A percentile compares a stretch with the other conserved stretches of the same genome.
Conservation (phyloP, 768 basidiomycete species). For the Sistotremastrum suecicum region DNA sequence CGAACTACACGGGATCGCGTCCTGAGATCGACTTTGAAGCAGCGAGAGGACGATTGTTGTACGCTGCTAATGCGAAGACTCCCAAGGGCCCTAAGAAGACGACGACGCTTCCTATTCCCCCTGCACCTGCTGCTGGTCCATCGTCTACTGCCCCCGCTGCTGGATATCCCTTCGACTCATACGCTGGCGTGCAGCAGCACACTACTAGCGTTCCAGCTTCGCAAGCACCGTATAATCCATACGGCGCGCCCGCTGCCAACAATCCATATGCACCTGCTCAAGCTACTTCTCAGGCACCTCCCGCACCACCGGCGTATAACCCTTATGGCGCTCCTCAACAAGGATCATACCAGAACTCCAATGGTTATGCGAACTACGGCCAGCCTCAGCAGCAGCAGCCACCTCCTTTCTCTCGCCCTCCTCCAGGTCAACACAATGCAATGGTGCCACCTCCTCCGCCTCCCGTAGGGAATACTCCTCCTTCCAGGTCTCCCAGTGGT, state of each 20-base stretch:
- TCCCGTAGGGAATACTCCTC: constrained; percentile 18
- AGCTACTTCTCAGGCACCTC: background rate
- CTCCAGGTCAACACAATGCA: constrained; percentile 17
- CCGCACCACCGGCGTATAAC: constrained; percentile 6
- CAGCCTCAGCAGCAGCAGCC: constrained; percentile 13
- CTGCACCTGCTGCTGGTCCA: constrained; percentile 12
- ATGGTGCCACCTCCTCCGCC: constrained; percentile 21
- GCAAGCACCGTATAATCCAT: constrained; percentile 16
- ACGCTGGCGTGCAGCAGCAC: constrained; percentile 6
- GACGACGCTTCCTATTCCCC: constrained; percentile 22
- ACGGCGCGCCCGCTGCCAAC: constrained; percentile 10
- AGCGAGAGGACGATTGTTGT: constrained; percentile 32
- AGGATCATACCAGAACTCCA: constrained; percentile 13
- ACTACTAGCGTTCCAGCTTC: constrained; percentile 7
- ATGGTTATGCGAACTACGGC: constrained; percentile 17
- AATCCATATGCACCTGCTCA: constrained; percentile 21
- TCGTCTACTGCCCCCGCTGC: constrained; percentile 10
- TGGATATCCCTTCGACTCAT: background rate
- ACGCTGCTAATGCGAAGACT: constrained; percentile 16
- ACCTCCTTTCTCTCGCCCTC: constrained; percentile 27
- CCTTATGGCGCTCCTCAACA: constrained; percentile 9
- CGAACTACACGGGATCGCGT: constrained; percentile 54
- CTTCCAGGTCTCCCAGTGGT: constrained; percentile 27
- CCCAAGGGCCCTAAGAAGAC: constrained; percentile 18
- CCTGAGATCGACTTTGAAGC: constrained; percentile 24